Evolutionary conservation across 768 basidiomycete genomes (phyloP).

Genomic region (Mrakia blollopis): DNA sequence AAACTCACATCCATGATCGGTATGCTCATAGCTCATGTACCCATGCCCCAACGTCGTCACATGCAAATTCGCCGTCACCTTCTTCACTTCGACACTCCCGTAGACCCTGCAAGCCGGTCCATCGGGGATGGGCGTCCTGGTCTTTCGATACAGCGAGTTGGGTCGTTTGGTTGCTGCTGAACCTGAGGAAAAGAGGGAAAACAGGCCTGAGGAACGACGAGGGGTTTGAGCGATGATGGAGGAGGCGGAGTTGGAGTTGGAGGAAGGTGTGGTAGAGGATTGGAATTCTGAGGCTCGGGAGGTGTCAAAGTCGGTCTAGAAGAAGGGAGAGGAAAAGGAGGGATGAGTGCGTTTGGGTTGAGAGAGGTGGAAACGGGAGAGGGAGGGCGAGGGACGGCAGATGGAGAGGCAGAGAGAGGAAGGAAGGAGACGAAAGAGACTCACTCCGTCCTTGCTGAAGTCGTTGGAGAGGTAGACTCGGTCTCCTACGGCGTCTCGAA

Average conservation of each 20-base stretch:
- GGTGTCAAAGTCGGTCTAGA: conserved; percentile 26
- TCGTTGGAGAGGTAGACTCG: conserved; percentile 73
- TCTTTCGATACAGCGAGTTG: conserved; percentile 26
- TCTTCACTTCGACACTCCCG: conserved; percentile 76
- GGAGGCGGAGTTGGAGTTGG: conserved; percentile 21
- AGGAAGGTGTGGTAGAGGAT: background rate
- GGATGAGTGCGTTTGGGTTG: no score
- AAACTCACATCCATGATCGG: conserved; percentile 67
- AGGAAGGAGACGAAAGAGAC: conserved; percentile 1
- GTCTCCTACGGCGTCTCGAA: conserved; percentile 91
- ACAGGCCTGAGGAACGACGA: conserved; percentile 10
- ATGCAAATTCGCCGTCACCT: conserved; percentile 90
- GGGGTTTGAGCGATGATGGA: conserved; percentile 21
- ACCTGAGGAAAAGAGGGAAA: conserved; percentile 13
- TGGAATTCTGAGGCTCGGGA: conserved; percentile 12
- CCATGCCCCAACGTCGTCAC: conserved; percentile 89
- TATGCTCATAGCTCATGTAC: conserved; percentile 78
- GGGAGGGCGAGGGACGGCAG: background rate
- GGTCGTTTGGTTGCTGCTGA: conserved; percentile 21
- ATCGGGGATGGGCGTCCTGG: conserved; percentile 46
- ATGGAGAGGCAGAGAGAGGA: background rate
- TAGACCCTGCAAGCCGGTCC: conserved; percentile 79
- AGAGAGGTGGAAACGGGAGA: background rate
- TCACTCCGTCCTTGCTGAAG: conserved; percentile 77
- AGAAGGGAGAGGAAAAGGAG: background rate